Base-by-base conservation (phyloP, 2,329 filamentous ascomycete genomes). In the Exophiala xenobiotica region DNA sequence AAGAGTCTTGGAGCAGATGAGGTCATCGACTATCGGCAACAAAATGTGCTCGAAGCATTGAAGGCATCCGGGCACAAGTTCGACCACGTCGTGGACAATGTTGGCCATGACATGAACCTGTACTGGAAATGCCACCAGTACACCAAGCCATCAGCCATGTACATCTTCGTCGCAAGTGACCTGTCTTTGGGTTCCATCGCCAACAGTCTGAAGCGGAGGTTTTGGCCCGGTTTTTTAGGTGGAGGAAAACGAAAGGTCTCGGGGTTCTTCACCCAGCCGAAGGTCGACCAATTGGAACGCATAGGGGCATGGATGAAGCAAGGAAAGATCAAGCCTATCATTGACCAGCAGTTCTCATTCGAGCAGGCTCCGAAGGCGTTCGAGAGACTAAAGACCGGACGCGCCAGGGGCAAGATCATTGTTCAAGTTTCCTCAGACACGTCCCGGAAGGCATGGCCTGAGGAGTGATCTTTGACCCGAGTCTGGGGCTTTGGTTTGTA, bases 1-100 rank as follows among this genome's bases (percentile, higher is more conserved):
- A 75, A 75, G 54, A 67, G 68, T 2, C 67, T 87, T 1, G 84
- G 84, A 0, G 83, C 83, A 3, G 81, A 86, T 59, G 78, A 81
- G 49, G 76, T 85, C 18, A 73, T 85, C 44, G 80, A 86, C 60
- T 86, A 86, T 63, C 77, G 74, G 18, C 66, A 69, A 0, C 43
- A 53, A 35, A 64, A 64, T 3, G 65, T 86, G 3, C 72, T 73
- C 3, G 67, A 70, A 14, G 63, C 63, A 2, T 65, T 86, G 5
- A 73, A 72, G 52, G 26, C 27, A n/a, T 3, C 22, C 16, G 77
- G 78, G 0, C 68, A 68, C 5, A 66, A 76, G 1, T 85, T 76
- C 65, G 68, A 73, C 41, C 68, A 79, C 26, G 71, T 78, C 0
- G 69, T 86, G 9, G 83, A 86, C 64, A 80, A 80, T 61, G 75